These are phyloP conservation scores for Cynanchum wilfordii DNA, from an alignment of 257 asterid genomes.

Conservation along the genomic window DNA sequence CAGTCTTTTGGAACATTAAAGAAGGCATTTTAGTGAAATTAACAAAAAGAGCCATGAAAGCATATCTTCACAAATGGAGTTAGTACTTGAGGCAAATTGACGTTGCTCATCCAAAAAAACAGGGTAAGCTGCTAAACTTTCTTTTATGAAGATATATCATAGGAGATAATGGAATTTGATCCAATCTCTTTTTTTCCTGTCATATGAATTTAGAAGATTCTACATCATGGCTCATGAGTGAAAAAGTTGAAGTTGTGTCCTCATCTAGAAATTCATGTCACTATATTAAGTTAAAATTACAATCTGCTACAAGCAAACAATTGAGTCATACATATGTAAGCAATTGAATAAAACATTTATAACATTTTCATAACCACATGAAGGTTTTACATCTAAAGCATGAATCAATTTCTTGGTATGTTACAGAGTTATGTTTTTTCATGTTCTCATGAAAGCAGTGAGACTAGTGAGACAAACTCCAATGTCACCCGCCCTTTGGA, in stretches of 20 bases:
- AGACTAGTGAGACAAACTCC: constrained; percentile 91
- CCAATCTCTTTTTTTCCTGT: too few relatives aligned
- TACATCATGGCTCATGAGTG: not conserved
- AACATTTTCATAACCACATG: not conserved
- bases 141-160: not conserved
- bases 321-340: constrained; percentile 2
- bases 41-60: not conserved
- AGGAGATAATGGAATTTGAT: not conserved
- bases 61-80: not conserved
- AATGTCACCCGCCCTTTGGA: constrained; percentile 66
- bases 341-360: not conserved
- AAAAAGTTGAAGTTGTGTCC: too few relatives aligned
- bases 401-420: constrained; percentile 3
- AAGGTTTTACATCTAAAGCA: not conserved
- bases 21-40: not conserved
- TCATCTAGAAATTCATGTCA: not conserved
- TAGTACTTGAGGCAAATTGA: not conserved
- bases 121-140: not conserved
- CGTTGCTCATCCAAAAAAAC: not conserved
- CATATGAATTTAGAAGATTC: not conserved
- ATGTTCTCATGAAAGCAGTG: constrained; percentile 52
- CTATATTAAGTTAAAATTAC: not conserved
- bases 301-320: not conserved
- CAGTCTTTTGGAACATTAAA: not conserved
- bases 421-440: constrained; percentile 6